Evolutionary conservation across 768 basidiomycete species (phyloP).

Genomic region (Gloeopeniophorella convolvens): DNA sequence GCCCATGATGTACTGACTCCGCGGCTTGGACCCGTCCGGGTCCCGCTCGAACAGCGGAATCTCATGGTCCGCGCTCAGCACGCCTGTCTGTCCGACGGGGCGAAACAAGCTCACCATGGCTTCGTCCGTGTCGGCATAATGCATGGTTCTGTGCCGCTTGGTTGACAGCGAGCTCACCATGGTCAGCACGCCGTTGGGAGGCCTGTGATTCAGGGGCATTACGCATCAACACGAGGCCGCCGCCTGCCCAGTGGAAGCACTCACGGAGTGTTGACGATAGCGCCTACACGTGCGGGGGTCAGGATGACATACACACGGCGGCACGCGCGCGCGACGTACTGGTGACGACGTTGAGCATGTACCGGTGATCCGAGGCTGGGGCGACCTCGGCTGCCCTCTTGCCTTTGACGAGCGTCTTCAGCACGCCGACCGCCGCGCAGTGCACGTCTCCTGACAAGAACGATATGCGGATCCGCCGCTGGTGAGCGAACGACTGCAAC

Average conservation of each 20-base stretch:
- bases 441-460: conserved; percentile 95
- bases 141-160: conserved; percentile 84
- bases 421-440: conserved; percentile 73
- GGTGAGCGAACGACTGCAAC: conserved; percentile 64
- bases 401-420: conserved; percentile 56
- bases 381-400: conserved; percentile 44
- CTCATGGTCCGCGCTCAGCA: conserved; percentile 31
- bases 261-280: conserved; percentile 95
- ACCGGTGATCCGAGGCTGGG: conserved; percentile 64
- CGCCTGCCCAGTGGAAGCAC: conserved; percentile 26
- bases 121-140: conserved; percentile 79
- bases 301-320: neutral
- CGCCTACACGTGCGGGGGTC: conserved; percentile 38
- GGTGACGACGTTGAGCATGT: conserved; percentile 86
- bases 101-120: conserved; percentile 49
- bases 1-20: conserved; percentile 81
- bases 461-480: conserved; percentile 63
- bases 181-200: conserved; percentile 63
- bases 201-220: conserved; percentile 27
- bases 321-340: conserved; percentile 39
- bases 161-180: conserved; percentile 77
- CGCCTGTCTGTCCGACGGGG: neutral
- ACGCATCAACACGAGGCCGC: neutral
- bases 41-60: conserved; percentile 72
- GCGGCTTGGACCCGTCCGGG: conserved; percentile 67